Percentiles rank a stretch among this genome's conserved stretches.
Evolutionary conservation across 805 yeast genomes (phyloP).

Genomic region (Vanderwaltozyma tropicalis): DNA sequence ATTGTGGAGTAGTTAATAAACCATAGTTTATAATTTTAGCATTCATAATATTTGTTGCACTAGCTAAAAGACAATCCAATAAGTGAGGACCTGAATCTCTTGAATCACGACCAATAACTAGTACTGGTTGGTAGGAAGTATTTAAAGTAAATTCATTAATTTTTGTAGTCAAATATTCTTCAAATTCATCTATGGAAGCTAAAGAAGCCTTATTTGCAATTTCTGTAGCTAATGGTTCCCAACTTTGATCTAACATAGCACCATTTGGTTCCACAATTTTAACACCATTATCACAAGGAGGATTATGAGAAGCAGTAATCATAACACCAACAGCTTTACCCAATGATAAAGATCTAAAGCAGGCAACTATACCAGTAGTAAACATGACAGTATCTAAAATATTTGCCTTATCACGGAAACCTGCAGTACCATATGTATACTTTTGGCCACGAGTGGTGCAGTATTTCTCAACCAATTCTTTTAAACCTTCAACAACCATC

Average conservation of each 20-base stretch:
- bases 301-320: constrained; percentile 94
- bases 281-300: constrained; percentile 85
- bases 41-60: constrained; percentile 53
- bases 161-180: constrained; percentile 17
- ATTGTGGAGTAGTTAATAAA: constrained; percentile 82
- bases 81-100: constrained; percentile 63
- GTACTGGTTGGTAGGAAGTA: constrained; percentile 32
- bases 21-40: constrained; percentile 48
- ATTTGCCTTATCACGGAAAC: constrained; percentile 70
- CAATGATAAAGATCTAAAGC: constrained; percentile 64
- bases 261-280: constrained; percentile 92
- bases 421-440: constrained; percentile 91
- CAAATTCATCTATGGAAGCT: constrained; percentile 35
- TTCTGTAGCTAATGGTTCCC: constrained; percentile 77
- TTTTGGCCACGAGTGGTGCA: constrained; percentile 30
- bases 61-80: constrained; percentile 35
- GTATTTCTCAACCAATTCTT: constrained; percentile 24
- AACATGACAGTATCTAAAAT: constrained; percentile 71
- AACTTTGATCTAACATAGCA: constrained; percentile 69
- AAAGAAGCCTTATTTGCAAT: constrained; percentile 56
- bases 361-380: constrained; percentile 74
- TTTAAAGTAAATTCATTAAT: constrained; percentile 13
- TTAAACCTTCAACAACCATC: constrained; percentile 1
- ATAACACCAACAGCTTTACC: constrained; percentile 79
- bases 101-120: constrained; percentile 74